Conservation (phyloP, 2,329 filamentous ascomycete genomes). For the Diplodia seriata region DNA sequence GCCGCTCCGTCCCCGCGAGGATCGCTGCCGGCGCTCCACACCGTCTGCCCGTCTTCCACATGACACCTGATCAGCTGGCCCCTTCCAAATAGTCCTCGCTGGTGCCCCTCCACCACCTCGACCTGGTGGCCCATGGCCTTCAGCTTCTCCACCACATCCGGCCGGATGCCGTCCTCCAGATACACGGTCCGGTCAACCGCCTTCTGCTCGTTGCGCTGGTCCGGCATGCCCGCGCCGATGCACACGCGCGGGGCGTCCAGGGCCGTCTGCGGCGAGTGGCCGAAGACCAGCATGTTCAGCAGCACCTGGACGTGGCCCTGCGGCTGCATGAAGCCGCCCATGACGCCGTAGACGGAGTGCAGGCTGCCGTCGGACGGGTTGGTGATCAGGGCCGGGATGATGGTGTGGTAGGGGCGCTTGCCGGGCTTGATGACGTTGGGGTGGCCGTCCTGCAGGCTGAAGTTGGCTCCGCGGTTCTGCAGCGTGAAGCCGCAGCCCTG, state of each 20-base stretch:
- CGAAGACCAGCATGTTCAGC: slow-evolving; percentile 85
- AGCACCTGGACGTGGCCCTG: slow-evolving; percentile 95
- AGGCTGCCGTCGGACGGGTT: slow-evolving; percentile 75
- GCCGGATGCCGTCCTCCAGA: slow-evolving; percentile 81
- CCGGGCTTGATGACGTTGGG: slow-evolving; percentile 81
- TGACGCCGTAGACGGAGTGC: slow-evolving; percentile 90
- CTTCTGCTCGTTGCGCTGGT: slow-evolving; percentile 54
- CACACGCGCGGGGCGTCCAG: slow-evolving; percentile 92
- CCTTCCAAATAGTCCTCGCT: slow-evolving; percentile 76
- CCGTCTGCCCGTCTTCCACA: slow-evolving; percentile 73
- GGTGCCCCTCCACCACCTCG: slow-evolving; percentile 68
- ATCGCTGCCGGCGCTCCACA: slow-evolving; percentile 93
- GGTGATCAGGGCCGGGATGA: slow-evolving; percentile 91
- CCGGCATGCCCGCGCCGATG: slow-evolving; percentile 75
- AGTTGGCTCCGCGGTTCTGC: slow-evolving; percentile 91
- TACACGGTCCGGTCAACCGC: slow-evolving; percentile 70
- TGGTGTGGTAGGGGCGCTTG: slow-evolving; percentile 96
- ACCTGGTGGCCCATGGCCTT: slow-evolving; percentile 75
- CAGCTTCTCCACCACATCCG: slow-evolving; percentile 71
- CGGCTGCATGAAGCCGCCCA: slow-evolving; percentile 99
- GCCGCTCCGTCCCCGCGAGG: slow-evolving; percentile 80
- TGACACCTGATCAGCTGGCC: slow-evolving; percentile 86
- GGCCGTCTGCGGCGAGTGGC: slow-evolving; percentile 82
- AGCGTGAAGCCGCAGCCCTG: slow-evolving; percentile 87
- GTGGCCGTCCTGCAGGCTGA: slow-evolving; percentile 69